Percentiles rank a stretch among this genome's conserved stretches.
Evolutionary conservation across 2,329 filamentous ascomycete species (phyloP).

Genomic region (Orbilia oligospora): DNA sequence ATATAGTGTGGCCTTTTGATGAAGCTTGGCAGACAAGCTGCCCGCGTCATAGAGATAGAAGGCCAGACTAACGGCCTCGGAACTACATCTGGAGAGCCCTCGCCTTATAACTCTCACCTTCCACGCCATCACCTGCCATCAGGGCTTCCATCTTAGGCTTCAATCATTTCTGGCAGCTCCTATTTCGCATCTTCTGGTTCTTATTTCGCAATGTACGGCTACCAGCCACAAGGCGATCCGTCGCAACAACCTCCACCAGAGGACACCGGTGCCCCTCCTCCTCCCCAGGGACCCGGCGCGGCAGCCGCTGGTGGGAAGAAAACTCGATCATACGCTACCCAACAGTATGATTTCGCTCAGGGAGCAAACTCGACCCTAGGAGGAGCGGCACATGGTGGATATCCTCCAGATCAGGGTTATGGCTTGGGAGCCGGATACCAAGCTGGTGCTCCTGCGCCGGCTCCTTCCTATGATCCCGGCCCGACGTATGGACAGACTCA

Average conservation of each 20-base stretch:
- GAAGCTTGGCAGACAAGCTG: slow-evolving; percentile 49
- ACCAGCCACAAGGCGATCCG: slow-evolving; percentile 69
- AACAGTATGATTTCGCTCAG: slow-evolving; percentile 91
- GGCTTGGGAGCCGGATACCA: slow-evolving; percentile 67
- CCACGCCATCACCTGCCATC: slow-evolving; percentile 21
- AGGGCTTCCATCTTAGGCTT: slow-evolving; percentile 22
- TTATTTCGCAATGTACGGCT: slow-evolving; percentile 66
- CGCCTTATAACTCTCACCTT: slow-evolving; percentile 26
- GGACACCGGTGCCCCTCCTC: slow-evolving; percentile 68
- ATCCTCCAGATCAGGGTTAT: slow-evolving; percentile 69
- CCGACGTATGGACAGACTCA: slow-evolving; percentile 66
- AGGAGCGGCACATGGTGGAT: slow-evolving; percentile 70
- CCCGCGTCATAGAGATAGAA: slow-evolving; percentile 60
- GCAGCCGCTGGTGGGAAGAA: slow-evolving; percentile 77
- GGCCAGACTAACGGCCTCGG: slow-evolving; percentile 26
- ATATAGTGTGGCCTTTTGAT: slow-evolving; percentile 57
- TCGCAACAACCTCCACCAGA: slow-evolving; percentile 67
- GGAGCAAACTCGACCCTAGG: slow-evolving; percentile 82
- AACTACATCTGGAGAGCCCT: slow-evolving; percentile 28
- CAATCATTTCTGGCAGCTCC: slow-evolving; percentile 5
- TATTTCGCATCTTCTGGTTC: slow-evolving; percentile 27
- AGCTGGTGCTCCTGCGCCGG: slow-evolving; percentile 65
- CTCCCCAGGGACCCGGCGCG: slow-evolving; percentile 44
- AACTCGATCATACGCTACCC: slow-evolving; percentile 93
- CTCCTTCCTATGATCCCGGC: slow-evolving; percentile 68